A percentile compares a stretch with the other conserved stretches of the same genome.
Conservation (phyloP, 495 filamentous ascomycete species). For the Filosporella fistucella region DNA sequence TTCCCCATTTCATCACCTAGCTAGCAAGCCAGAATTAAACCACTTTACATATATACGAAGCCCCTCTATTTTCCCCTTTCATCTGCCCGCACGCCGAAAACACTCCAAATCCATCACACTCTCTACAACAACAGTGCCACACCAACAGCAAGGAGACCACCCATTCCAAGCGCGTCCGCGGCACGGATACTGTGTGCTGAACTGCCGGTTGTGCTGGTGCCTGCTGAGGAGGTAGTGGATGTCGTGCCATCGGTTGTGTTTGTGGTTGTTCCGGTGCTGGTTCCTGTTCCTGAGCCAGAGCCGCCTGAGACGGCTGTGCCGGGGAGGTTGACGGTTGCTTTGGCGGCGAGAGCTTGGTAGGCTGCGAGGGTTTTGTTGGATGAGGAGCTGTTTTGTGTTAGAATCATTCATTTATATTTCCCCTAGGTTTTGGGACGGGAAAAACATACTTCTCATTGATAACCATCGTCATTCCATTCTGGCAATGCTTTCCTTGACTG, state of each 20-base stretch:
- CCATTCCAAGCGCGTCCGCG: background rate
- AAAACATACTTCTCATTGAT: conserved; percentile 59
- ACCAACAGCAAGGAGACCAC: conserved; percentile 2
- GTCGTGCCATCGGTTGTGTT: background rate
- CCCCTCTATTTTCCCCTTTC: no score
- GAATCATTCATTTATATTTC: background rate
- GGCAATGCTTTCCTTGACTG: conserved; percentile 59
- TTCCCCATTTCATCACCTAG: no score
- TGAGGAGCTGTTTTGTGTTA: conserved; percentile 37
- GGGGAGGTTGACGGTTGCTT: conserved; percentile 30
- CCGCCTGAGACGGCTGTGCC: conserved; percentile 7
- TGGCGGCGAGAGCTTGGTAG: conserved; percentile 42
- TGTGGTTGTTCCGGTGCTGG: background rate
- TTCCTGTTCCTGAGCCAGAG: background rate
- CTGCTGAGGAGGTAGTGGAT: background rate
- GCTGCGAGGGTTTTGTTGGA: conserved; percentile 37
- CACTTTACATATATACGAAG: no score
- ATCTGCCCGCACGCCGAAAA: no score
- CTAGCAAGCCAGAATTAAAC: no score
- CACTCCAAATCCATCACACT: background rate
- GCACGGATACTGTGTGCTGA: background rate
- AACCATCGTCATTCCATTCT: conserved; percentile 65
- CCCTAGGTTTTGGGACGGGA: background rate
- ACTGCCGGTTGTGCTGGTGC: background rate
- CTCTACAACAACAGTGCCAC: conserved; percentile 5